These are phyloP conservation scores for Lachancea mirantina DNA, from an alignment of 805 yeast species.

Conservation along the genomic window DNA sequence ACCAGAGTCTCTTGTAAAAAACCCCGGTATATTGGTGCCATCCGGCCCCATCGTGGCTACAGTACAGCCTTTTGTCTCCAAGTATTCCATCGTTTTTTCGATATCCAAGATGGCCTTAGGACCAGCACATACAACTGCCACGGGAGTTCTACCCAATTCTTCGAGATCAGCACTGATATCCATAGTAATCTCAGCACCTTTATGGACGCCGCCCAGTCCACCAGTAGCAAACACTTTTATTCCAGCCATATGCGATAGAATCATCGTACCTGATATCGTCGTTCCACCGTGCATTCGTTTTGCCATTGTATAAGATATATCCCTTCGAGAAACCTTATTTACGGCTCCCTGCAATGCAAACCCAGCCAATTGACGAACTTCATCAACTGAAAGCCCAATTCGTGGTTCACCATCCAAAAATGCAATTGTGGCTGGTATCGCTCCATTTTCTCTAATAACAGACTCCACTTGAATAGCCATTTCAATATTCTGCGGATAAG, in stretches of 20 bases:
- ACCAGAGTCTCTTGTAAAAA: slow-evolving; percentile 72
- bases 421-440: slow-evolving; percentile 80
- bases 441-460: slow-evolving; percentile 53
- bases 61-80: slow-evolving; percentile 87
- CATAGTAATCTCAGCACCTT: slow-evolving; percentile 66
- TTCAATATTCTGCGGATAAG: slow-evolving; percentile 64
- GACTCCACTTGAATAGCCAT: slow-evolving; percentile 69
- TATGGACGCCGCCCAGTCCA: slow-evolving; percentile 87
- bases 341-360: slow-evolving; percentile 23
- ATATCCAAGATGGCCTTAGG: slow-evolving; percentile 84
- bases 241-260: slow-evolving; percentile 65
- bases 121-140: slow-evolving; percentile 88
- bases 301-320: slow-evolving; percentile 66
- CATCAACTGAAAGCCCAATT: slow-evolving; percentile 51
- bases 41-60: slow-evolving; percentile 59
- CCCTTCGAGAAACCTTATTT: slow-evolving; percentile 71
- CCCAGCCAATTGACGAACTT: slow-evolving; percentile 45
- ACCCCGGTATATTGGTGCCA: slow-evolving; percentile 66
- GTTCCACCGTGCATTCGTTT: slow-evolving; percentile 71
- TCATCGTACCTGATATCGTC: slow-evolving; percentile 85
- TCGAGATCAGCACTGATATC: slow-evolving; percentile 85
- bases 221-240: slow-evolving; percentile 87
- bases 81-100: slow-evolving; percentile 70
- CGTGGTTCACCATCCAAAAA: slow-evolving; percentile 63
- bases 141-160: slow-evolving; percentile 75